Conservation (phyloP, 345 rosid genomes). For the Eucalyptus regnans region DNA sequence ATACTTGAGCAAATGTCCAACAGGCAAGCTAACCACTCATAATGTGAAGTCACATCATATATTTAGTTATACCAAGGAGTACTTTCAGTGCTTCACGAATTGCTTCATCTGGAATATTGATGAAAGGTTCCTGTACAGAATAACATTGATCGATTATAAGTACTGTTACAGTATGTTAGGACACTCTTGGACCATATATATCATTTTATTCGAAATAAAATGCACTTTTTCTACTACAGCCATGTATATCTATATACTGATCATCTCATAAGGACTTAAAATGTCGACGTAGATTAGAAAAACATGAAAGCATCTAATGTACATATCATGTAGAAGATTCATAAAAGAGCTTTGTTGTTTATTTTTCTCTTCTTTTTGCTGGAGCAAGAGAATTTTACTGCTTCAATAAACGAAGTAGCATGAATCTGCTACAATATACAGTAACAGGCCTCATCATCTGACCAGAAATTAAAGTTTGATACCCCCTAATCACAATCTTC, state of each 20-base stretch:
- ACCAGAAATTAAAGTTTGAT: background rate
- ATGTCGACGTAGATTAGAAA: background rate
- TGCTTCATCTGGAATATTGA: conserved; percentile 51
- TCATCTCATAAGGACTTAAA: background rate
- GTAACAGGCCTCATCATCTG: background rate
- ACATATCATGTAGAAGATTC: background rate
- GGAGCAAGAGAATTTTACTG: background rate
- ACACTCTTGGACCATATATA: background rate
- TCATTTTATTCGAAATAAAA: background rate
- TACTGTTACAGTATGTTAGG: background rate
- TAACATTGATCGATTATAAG: background rate
- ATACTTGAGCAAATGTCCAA: background rate
- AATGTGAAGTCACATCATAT: background rate
- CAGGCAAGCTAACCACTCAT: background rate
- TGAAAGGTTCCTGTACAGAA: conserved; percentile 57
- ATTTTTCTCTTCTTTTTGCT: background rate
- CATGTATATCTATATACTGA: background rate
- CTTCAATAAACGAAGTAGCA: background rate
- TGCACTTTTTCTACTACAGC: background rate
- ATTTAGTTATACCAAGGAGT: conserved; percentile 31
- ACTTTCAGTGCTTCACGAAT: conserved; percentile 63
- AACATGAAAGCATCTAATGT: background rate
- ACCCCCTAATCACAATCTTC: background rate
- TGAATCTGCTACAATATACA: background rate
- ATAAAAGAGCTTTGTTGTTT: background rate